Base-by-base conservation (phyloP, 495 filamentous ascomycete species). In the Aspergillus avenaceus region DNA sequence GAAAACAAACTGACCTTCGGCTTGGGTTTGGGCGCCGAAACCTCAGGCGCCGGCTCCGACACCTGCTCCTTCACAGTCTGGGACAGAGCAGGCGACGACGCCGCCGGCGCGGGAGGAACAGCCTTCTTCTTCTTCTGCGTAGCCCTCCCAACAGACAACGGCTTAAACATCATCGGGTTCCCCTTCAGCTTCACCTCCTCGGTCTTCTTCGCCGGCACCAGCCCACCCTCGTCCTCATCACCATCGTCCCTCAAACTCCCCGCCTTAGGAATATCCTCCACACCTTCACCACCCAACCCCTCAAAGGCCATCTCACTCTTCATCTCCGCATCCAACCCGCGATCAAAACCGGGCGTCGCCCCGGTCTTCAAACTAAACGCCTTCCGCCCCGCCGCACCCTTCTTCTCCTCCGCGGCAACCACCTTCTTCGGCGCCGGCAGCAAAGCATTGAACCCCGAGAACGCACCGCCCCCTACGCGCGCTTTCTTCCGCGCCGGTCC, bases 121-220 rank as follows among this genome's bases (percentile, higher is more conserved):
- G 8, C 31, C 24, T 49, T 59, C 60, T 77, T 83, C 69, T 87
- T 89, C 73, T 88, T 89, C 50, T 74, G 67, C n/a, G 76, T 75
- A 40, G 84, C 86, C 34, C 86, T 73, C 16, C 79, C 78, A 8
- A 95, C 89, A 2, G 90, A 95, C 21, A 96, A 65, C 1, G 91
- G 91, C 62, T 85, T 89, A 67, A 97, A 96, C 81, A 90, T 90
- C 59, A 87, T 81, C 18, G 88, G 77, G 53, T 89, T 91, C 5
- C 86, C 88, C 29, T 84, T 79, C 13, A 86, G 55, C 60, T 89
- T 85, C 11, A 86, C 76, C 41, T 87, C 80, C 18, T 73, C 73
- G 6, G 70, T 74, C 11, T 56, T 55, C 2, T 65, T 54, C 13
- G 57, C 62, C 12, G 48, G 36, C 12, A 26, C 1, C 2, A 65